Base-by-base conservation (phyloP, 768 basidiomycete species). In the Tylopilus balloui region DNA sequence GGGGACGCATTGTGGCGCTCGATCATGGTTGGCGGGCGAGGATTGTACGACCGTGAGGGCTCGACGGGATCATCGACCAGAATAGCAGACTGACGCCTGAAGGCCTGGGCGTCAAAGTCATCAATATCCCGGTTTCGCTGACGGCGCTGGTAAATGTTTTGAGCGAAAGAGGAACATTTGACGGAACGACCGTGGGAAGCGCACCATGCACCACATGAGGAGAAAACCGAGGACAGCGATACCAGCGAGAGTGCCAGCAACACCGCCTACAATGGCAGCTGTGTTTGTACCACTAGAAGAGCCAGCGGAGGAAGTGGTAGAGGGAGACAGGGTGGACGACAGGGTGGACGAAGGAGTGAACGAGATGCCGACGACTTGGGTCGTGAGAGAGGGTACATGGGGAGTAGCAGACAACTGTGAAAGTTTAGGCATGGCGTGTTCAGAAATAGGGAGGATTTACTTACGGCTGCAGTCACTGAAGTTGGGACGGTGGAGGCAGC, bases 1-100 rank as follows among this genome's bases (percentile, higher is more conserved):
- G 61, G 60, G 44, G 65, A 66, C 23, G 57, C 51, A 20, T 67
- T 71, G 53, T 74, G 76, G 39, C 71, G 71, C 57, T 85, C 77
- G 43, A 80, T 73, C 83, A 84, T 84, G 24, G 75, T 72, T n/a
- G 84, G 83, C 15, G 83, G 80, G 19, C 79, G 76, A 15, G 78
- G 78, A 50, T 78, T 78, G 58, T 67, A 75, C 0, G 76, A 72
- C 24, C 66, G 58, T 3, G 52, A n/a, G 4, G 55, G 67, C 19
- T 68, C 67, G 23, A 68, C 70, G n/a, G 77, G 73, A 54, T 84
- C 83, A 40, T 79, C 71, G 20, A 81, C 68, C 20, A 86, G 63
- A 14, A 81, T 61, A n/a, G 77, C 78, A 13, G 86, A 87, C 54
- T 77, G 74, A 45, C 82, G 80, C 44, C 79, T 77, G 74, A 86